These are phyloP conservation scores for Fraxinus paxiana DNA, from an alignment of 305 asterid species.

Conservation along the genomic window DNA sequence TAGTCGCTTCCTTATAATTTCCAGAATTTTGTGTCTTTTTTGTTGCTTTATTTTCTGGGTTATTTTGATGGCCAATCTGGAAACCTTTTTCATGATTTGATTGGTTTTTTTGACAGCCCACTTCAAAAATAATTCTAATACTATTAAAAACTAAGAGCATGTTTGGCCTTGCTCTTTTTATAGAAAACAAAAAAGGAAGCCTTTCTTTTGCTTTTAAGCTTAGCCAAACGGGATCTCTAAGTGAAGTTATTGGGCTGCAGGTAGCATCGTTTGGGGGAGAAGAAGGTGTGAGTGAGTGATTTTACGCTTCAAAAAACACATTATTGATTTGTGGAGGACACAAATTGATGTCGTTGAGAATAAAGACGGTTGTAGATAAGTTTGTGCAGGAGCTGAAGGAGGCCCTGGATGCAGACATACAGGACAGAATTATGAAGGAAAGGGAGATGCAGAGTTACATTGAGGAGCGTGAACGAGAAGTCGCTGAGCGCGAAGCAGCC, in stretches of 20 bases:
- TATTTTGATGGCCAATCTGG: neutral
- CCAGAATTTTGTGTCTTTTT: neutral
- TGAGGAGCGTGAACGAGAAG: constrained; percentile 95
- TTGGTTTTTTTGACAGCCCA: neutral
- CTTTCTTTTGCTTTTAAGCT: neutral
- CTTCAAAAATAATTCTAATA: neutral
- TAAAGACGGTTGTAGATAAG: constrained; percentile 88
- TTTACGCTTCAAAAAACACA: neutral
- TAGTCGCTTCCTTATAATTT: neutral
- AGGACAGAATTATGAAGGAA: constrained; percentile 93
- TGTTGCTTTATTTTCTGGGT: neutral
- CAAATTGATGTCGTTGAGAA: constrained; percentile 77
- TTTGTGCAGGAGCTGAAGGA: constrained; percentile 93
- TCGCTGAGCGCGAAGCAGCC: constrained; percentile 97
- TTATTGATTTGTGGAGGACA: neutral
- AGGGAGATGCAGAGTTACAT: constrained; percentile 99
- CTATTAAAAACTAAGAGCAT: neutral
- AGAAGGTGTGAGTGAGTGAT: neutral
- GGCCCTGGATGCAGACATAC: constrained; percentile 90
- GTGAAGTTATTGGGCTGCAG: constrained; percentile 23
- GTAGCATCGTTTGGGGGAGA: constrained; percentile 10
- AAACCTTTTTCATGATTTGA: neutral
- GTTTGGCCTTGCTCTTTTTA: neutral
- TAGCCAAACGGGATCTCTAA: neutral
- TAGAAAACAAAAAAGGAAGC: neutral